A percentile compares a stretch with the other conserved stretches of the same genome.
Conservation (phyloP, 768 basidiomycete species). For the Tulasnella sp. region DNA sequence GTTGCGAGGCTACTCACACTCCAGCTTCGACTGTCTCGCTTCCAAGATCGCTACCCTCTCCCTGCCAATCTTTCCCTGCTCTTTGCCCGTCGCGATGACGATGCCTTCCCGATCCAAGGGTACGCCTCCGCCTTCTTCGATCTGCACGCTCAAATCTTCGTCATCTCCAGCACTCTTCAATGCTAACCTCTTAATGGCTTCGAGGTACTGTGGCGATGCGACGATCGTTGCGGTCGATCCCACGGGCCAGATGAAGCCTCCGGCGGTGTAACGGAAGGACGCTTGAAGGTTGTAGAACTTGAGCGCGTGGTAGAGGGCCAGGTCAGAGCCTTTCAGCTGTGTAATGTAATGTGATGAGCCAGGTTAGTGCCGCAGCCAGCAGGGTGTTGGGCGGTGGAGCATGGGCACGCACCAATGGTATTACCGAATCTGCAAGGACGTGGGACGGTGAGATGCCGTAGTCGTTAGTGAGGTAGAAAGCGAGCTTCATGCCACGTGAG, state of each 20-base stretch:
- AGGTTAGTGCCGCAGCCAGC: not conserved
- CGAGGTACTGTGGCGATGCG: slow-evolving; percentile 12
- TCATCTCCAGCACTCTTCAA: slow-evolving; percentile 31
- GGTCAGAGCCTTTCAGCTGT: slow-evolving; percentile 78
- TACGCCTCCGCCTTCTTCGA: slow-evolving; percentile 33
- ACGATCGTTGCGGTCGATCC: slow-evolving; percentile 44
- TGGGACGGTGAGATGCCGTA: slow-evolving; percentile 74
- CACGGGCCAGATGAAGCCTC: slow-evolving; percentile 76
- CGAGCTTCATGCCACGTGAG: slow-evolving; percentile 70
- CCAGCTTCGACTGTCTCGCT: slow-evolving; percentile 26
- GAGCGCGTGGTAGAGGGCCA: slow-evolving; percentile 72
- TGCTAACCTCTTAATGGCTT: slow-evolving; percentile 24
- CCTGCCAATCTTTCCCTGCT: slow-evolving; percentile 23
- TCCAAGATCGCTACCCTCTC: slow-evolving; percentile 34
- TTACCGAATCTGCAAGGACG: slow-evolving; percentile 66
- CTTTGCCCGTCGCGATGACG: slow-evolving; percentile 26
- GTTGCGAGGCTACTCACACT: slow-evolving; percentile 23
- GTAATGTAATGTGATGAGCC: slow-evolving; percentile 30
- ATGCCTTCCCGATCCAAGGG: slow-evolving; percentile 30
- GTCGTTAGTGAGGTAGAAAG: slow-evolving; percentile 69
- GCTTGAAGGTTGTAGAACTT: slow-evolving; percentile 75
- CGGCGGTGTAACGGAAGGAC: slow-evolving; percentile 79
- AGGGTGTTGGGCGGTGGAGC: not conserved
- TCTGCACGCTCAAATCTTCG: slow-evolving; percentile 32
- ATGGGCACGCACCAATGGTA: slow-evolving; percentile 62